Evolutionary conservation across 225 moss, liverwort and hornwort species (phyloP).

Genomic region (Rhytidiadelphus loreus): DNA sequence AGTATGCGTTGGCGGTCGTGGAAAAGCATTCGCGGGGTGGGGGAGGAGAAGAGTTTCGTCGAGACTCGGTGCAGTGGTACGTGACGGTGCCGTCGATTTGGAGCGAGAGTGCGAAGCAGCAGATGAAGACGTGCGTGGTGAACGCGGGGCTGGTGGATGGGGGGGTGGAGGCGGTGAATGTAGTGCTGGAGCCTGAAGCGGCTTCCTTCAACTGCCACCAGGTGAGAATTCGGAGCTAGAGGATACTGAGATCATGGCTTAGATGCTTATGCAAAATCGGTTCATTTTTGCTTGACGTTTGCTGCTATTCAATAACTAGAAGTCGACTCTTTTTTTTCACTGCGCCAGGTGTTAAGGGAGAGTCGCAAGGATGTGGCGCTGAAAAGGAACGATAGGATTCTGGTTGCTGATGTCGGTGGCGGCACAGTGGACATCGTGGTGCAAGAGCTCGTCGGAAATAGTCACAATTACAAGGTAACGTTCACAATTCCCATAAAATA

Average conservation of each 20-base stretch:
- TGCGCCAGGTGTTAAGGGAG: not conserved
- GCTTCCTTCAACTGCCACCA: constrained; percentile 42
- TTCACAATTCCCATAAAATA: not conserved
- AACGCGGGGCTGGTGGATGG: constrained; percentile 30
- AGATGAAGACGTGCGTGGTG: constrained; percentile 23
- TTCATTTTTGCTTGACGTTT: not conserved
- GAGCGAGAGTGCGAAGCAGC: constrained; percentile 26
- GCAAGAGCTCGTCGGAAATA: not conserved
- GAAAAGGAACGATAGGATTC: constrained; percentile 12
- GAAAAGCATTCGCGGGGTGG: not conserved
- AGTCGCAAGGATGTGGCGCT: not conserved
- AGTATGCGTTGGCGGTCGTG: not conserved
- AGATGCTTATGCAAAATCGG: not conserved
- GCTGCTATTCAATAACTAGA: not conserved
- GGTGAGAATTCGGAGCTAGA: not conserved
- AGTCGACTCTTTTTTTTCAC: not conserved
- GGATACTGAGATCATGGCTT: not conserved
- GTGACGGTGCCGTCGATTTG: constrained; percentile 46
- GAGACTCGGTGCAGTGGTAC: constrained; percentile 35
- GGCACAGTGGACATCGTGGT: constrained; percentile 51
- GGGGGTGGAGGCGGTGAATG: not conserved
- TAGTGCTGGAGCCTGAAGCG: constrained; percentile 56
- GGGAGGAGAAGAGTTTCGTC: not conserved
- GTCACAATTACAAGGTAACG: not conserved
- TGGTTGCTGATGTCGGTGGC: constrained; percentile 42